Base-by-base conservation (phyloP, 73 alveolate species). In the Stentor roeselii region DNA sequence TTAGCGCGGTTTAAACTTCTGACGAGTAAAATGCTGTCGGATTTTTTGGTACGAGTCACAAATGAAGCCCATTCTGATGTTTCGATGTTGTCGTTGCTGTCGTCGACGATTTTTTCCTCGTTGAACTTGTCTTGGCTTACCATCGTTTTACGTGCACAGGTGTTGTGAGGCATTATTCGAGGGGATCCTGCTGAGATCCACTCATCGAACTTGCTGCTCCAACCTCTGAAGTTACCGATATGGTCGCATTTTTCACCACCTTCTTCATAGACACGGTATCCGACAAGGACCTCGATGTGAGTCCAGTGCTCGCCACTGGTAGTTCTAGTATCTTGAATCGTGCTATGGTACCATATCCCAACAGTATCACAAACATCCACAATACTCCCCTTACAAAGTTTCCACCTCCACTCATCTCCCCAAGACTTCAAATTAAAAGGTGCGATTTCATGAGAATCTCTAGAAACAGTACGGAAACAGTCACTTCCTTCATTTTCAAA, bases 171-270 rank as follows among this genome's bases (percentile, higher is more conserved):
- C 1, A 4, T 34, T 32, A 95, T 86, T 39, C 96, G 84, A 32
- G 99, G 97, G 59, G 88, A 83, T 42, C 60, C 78, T 40, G 90
- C 92, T 36, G 95, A 86, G 67, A 95, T 58, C 90, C 96, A 88
- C 75, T 95, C 99, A 84, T 95, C 99, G 59, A 83, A 95, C 78
- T 86, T 86, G 27, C 83, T 76, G 11, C 88, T 60, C 99, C 99
- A 95, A 6, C 99, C 99, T 59, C 90, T 86, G 85, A 78, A 95
- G 61, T 83, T 85, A 3, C 78, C 91, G 39, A 86, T 85, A 11
- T 83, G 90, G 60, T 95, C 98, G 15, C 67, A 77, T 77, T 93
- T 89, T 4, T 61, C 78, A 60, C 97, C 99, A 4, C 89, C 92
- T 2, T 84, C 89, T 31, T 82, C 89, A 80, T 86, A 93, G 0